Base-by-base conservation (phyloP, 1,284 basidiomycete genomes). In the Sporisorium exsertum region DNA sequence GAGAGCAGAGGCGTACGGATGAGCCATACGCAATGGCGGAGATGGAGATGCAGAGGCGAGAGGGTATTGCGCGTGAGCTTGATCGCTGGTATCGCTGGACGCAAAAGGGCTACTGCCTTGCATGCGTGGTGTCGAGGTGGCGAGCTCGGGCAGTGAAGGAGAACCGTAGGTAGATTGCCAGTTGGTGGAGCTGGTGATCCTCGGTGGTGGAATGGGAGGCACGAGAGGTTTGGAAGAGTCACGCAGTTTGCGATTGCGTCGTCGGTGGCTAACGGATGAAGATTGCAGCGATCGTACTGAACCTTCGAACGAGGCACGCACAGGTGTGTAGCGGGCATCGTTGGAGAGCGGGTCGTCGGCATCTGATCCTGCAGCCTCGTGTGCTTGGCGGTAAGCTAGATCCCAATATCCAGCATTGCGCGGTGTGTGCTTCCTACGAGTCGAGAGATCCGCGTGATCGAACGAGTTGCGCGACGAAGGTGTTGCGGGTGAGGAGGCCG, bases 141-240 rank as follows among this genome's bases (percentile, higher is more conserved):
- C 46, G 16, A 62, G 62, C 20, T 69, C 65, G 10, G 54, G 55
- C 13, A 69, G 47, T n/a, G 71, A 58, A 43, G 72, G 64, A 13
- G 72, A 75, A 54, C 68, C 72, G 22, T 35, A 71, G 10, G 60
- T 67, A 16, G 67, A 63, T 46, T 75, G 72, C 60, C 64, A 75
- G 20, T 66, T 64, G 45, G 66, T 64, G 5, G 72, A 75, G 58
- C 72, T 75, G 5, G 60, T 61, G 18, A 71, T 49, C 9, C 72
- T 49, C 15, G 72, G 72, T 18, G 72, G 72, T 7, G 72, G 72
- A 18, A 71, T 62, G 32, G 72, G 71, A 57, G 71, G 71, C 2
- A 67, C 49, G 12, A 73, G 55, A 22, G 71, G 65, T 26, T 73
- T 73, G 0, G 65, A 58, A 27, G 32, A 18, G 12, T 68, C 71